Evolutionary conservation across 2,329 filamentous ascomycete species (phyloP), one percentile per base, ranked within the genome.

Genomic region (Apiospora sp.): DNA sequence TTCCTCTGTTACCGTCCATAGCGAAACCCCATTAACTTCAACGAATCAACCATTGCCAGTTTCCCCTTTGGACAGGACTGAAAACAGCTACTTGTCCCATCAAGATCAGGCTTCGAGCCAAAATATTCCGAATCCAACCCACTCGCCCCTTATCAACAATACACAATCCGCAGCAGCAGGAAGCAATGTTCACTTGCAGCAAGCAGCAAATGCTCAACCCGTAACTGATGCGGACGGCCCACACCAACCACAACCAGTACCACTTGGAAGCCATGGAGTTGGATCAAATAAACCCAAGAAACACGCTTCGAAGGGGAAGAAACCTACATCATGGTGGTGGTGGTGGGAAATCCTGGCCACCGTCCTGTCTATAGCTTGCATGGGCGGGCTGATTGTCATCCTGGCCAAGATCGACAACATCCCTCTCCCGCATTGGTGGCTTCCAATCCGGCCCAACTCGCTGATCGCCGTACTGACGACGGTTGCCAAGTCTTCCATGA

Each of bases 391-490:
- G 22, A 41, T 75, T 3, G 27, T 37, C 2, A 24, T 74, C 19
- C 73, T 79, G 2, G n/a, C 67, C 13, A 67, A 68, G 22, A 74
- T 74, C 30, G 68, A 77, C 43, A 69, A 71, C 49, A 41, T 67
- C 4, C 61, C 74, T 0, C 67, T 78, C 12, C 67, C 73, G 13
- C 44, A 37, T 1, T 80, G 78, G 78, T 27, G 34, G 12, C 61
- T 76, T 7, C 69, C 70, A 0, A 72, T 77, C 16, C 34, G 73
- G 77, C 83, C 72, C 79, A 85, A 78, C 67, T 76, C 77, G 3
- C 71, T 78, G 0, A 51, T 79, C 8, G 71, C 77, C 8, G 70
- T 75, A n/a, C 41, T 78, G 24, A 76, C 75, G 1, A 78, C 76
- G 2, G 67, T 78, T 10, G 72, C 68, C 0, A 78, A 77, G 51